phyloP scores from a whole-genome alignment of 106 monocot genomes.

The Dioscorea zingiberensis region DNA sequence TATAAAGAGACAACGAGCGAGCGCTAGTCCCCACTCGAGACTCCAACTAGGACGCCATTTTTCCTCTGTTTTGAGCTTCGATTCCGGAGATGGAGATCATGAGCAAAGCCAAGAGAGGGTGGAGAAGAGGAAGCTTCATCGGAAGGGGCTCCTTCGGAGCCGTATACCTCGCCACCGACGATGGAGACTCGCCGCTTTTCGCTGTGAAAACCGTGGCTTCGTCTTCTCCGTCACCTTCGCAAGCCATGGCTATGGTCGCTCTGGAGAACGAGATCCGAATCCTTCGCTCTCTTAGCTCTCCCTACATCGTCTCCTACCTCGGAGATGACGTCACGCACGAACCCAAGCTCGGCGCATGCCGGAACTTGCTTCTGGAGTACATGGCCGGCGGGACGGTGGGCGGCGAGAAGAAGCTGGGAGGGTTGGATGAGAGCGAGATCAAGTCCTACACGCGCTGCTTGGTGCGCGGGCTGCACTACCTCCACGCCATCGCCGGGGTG shows the following conservation, averaged over 20 bases:
- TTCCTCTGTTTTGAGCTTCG: background rate
- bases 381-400: conserved; percentile 30
- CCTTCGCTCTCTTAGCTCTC: conserved; percentile 32
- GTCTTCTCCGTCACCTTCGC: background rate
- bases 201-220: conserved; percentile 58
- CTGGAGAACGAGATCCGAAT: conserved; percentile 45
- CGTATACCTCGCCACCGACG: conserved; percentile 50
- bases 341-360: background rate
- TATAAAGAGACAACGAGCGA: too few species aligned
- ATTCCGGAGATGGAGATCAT: background rate
- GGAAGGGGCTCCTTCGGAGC: conserved; percentile 62
- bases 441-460: conserved; percentile 25
- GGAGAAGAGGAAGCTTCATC: conserved; percentile 40
- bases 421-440: conserved; percentile 17
- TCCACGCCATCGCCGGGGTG: conserved; percentile 29
- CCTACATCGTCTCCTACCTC: conserved; percentile 45
- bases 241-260: conserved; percentile 3
- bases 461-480: conserved; percentile 30
- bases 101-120: conserved; percentile 1
- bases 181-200: conserved; percentile 29
- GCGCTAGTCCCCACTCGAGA: too few species aligned
- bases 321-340: conserved; percentile 25
- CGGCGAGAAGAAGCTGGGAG: conserved; percentile 15
- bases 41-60: background rate
- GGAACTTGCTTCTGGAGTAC: conserved; percentile 52